Evolutionary conservation across 768 basidiomycete species (phyloP).

Genomic region (Boletus barrowsii): DNA sequence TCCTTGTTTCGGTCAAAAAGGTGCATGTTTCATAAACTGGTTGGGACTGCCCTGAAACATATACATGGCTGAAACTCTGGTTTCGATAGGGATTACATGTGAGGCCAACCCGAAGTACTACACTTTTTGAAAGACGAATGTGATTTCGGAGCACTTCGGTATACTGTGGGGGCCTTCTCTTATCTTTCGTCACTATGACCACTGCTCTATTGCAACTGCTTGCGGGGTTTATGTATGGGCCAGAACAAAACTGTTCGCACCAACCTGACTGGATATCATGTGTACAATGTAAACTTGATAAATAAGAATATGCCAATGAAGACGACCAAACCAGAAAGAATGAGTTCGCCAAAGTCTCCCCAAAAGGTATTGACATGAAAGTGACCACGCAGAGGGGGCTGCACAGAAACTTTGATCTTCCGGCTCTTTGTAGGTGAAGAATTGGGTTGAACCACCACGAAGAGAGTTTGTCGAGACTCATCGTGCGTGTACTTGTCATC

Average conservation of each 20-base stretch:
- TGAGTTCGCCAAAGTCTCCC: constrained; percentile 49
- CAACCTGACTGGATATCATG: constrained; percentile 14
- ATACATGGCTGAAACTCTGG: too few species aligned
- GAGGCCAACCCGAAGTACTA: too few species aligned
- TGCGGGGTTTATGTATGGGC: neutral
- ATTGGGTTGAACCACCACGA: constrained; percentile 54
- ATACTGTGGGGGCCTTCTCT: neutral
- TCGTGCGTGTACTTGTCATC: constrained; percentile 60
- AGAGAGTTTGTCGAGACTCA: constrained; percentile 68
- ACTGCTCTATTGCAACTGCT: neutral
- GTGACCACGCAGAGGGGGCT: constrained; percentile 46
- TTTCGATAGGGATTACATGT: too few species aligned
- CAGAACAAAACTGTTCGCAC: neutral
- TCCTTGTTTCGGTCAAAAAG: too few species aligned
- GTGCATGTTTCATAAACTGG: too few species aligned
- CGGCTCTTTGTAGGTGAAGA: constrained; percentile 45
- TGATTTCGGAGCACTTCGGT: too few species aligned
- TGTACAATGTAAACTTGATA: constrained; percentile 26
- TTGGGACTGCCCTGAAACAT: too few species aligned
- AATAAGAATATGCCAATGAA: constrained; percentile 31
- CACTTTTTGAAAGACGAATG: too few species aligned
- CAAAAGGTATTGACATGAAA: constrained; percentile 65
- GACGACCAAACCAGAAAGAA: constrained; percentile 31
- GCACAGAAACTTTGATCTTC: constrained; percentile 51
- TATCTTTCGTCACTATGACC: neutral